phyloP scores from a whole-genome alignment of 2,329 filamentous ascomycete genomes.

The Ascosphaera apis region DNA sequence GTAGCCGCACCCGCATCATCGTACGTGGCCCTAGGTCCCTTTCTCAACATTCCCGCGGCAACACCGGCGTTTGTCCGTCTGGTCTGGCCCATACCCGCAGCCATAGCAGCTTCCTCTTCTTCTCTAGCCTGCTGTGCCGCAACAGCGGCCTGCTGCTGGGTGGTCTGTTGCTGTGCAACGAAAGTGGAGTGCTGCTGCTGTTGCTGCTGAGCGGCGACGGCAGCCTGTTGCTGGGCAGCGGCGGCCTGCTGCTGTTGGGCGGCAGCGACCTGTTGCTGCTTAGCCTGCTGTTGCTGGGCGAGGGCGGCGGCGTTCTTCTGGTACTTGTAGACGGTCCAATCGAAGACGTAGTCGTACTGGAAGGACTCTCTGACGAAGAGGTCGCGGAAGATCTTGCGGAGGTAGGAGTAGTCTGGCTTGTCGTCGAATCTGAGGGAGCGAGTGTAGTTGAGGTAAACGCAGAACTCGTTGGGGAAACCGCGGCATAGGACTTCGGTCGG shows the following conservation, averaged over 20 bases:
- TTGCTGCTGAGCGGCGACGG: conserved; percentile 32
- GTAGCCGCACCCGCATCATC: no score
- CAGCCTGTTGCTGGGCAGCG: conserved; percentile 38
- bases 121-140: conserved; percentile 67
- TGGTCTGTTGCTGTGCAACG: no score
- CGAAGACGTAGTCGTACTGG: conserved; percentile 99
- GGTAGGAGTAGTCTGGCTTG: conserved; percentile 98
- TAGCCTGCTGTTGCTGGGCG: conserved; percentile 46
- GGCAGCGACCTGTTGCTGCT: conserved; percentile 50
- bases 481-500: conserved; percentile 96
- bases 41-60: no score
- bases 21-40: no score
- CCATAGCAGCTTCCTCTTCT: conserved; percentile 34
- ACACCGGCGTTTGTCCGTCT: no score
- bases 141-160: conserved; percentile 51
- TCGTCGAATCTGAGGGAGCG: conserved; percentile 96
- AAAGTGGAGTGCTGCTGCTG: no score
- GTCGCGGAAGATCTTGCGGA: conserved; percentile 99
- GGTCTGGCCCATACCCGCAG: conserved; percentile 45
- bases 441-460: conserved; percentile 99
- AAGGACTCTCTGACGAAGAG: conserved; percentile 97
- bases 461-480: conserved; percentile 97
- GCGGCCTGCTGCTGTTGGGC: conserved; percentile 43
- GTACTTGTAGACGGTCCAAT: conserved; percentile 99
- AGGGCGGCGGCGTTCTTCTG: conserved; percentile 97